Conservation (phyloP, 176 grass and related monocot species). For the Carex kokanica region DNA sequence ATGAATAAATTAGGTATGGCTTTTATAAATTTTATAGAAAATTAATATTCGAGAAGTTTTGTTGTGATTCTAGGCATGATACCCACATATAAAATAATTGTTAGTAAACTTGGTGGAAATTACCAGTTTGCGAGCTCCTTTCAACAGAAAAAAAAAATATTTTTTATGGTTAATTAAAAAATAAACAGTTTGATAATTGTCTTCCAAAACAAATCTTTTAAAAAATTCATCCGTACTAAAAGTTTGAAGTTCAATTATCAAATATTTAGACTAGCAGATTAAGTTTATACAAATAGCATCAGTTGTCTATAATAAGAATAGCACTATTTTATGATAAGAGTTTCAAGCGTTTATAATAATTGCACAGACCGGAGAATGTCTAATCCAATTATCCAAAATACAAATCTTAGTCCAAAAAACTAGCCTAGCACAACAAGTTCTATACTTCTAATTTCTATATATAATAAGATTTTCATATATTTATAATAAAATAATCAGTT, state of each 20-base stretch:
- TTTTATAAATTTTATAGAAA: not conserved
- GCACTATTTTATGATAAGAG: not conserved
- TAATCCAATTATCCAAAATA: no score
- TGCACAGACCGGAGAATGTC: no score
- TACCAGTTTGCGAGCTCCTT: no score
- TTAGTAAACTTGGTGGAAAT: no score
- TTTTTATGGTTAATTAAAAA: no score
- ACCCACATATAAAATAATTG: no score
- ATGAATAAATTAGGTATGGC: not conserved
- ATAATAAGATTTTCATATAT: not conserved
- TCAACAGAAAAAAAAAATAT: no score
- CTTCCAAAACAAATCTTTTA: not conserved
- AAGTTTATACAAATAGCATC: not conserved
- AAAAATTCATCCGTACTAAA: no score
- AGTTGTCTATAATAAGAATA: not conserved
- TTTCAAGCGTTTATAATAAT: not conserved
- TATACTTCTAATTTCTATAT: not conserved
- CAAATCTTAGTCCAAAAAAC: no score
- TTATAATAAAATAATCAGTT: not conserved
- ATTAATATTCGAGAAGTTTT: not conserved
- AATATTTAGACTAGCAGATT: no score
- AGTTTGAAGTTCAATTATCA: not conserved
- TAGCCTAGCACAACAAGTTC: no score
- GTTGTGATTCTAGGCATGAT: not conserved
- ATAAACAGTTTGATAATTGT: no score